Percentiles rank a stretch among this genome's conserved stretches.
Evolutionary conservation across 345 rosid genomes (phyloP).

Genomic region (Hibiscus tridactylites): DNA sequence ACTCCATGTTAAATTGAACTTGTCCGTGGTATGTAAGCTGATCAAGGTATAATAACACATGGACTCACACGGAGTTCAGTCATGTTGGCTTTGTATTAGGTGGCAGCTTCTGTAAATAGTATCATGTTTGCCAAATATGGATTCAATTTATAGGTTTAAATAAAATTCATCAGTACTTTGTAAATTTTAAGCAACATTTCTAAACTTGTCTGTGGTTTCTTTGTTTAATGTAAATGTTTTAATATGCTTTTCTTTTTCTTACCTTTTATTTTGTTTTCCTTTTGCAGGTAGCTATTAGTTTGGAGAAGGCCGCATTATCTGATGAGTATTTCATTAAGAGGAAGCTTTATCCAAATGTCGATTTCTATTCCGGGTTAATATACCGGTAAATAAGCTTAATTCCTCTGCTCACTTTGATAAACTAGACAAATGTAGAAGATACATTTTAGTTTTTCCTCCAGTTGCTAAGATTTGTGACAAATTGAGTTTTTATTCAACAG

Average conservation of each 20-base stretch:
- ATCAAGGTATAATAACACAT: neutral
- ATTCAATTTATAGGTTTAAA: neutral
- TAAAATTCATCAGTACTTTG: neutral
- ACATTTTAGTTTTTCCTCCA: conserved; percentile 1
- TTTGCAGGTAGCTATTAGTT: conserved; percentile 81
- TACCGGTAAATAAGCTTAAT: conserved; percentile 46
- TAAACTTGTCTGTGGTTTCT: neutral
- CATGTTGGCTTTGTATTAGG: neutral
- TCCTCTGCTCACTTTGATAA: neutral
- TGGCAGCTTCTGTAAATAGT: neutral
- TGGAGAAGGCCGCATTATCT: conserved; percentile 93
- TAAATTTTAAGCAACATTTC: neutral
- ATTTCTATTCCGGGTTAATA: conserved; percentile 94
- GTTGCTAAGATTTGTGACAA: neutral
- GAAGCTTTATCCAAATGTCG: conserved; percentile 93
- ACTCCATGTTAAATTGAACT: neutral
- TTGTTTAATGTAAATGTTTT: neutral
- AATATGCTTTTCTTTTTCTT: neutral
- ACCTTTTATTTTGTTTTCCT: neutral
- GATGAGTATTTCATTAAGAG: conserved; percentile 89
- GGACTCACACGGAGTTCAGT: neutral
- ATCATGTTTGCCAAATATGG: neutral
- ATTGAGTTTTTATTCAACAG: conserved; percentile 23
- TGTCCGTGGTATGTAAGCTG: neutral
- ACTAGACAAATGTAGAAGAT: neutral